phyloP scores from a whole-genome alignment of 257 asterid species.

The Vinca minor region DNA sequence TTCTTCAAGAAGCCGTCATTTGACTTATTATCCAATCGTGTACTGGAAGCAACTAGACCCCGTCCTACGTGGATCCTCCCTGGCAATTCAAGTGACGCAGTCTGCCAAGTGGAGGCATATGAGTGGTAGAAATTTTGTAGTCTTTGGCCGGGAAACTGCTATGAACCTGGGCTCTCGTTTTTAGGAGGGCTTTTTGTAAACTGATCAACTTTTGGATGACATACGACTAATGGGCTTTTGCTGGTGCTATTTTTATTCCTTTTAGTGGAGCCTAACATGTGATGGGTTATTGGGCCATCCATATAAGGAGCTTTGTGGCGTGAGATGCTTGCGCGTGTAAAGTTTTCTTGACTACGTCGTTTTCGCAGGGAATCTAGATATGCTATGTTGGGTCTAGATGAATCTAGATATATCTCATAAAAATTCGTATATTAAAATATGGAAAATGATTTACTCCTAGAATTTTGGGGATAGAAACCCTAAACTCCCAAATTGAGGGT shows the following conservation, averaged over 20 bases:
- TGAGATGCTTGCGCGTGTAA: not conserved
- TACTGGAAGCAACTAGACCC: not conserved
- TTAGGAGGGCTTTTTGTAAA: too few relatives aligned
- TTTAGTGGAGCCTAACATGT: not conserved
- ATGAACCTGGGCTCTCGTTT: not conserved
- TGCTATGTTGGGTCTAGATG: too few relatives aligned
- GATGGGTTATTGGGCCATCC: not conserved
- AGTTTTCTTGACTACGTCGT: not conserved
- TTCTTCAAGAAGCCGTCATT: slow-evolving; percentile 6
- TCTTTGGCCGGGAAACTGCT: not conserved
- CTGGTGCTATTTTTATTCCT: not conserved
- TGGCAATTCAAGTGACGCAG: not conserved
- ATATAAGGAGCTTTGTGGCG: not conserved
- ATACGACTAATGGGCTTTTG: not conserved
- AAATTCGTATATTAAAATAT: too few relatives aligned
- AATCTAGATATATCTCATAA: too few relatives aligned
- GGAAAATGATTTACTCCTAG: too few relatives aligned
- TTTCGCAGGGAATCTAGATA: too few relatives aligned
- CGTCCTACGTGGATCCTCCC: not conserved
- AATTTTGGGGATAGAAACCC: too few relatives aligned
- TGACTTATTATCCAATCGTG: slow-evolving; percentile 9
- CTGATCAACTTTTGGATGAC: too few relatives aligned
- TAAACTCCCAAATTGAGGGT: too few relatives aligned
- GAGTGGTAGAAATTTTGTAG: too few relatives aligned
- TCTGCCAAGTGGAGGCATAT: too few relatives aligned